phyloP scores from a whole-genome alignment of 2,329 filamentous ascomycete genomes.

The Aspergillaceae sp. region DNA sequence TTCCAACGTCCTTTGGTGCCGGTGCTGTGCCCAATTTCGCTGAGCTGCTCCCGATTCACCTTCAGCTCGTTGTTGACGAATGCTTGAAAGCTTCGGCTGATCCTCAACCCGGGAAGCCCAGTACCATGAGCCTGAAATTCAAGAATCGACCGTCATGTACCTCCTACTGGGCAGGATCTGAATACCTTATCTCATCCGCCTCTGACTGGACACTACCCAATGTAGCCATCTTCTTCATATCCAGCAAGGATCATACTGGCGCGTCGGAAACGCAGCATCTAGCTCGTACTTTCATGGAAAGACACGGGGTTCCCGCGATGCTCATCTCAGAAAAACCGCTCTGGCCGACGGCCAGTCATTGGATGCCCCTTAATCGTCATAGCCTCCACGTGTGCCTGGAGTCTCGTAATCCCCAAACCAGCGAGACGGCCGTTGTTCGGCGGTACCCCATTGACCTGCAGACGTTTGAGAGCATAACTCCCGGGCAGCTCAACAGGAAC shows the following conservation, averaged over 20 bases:
- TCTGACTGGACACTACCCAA: conserved; percentile 38
- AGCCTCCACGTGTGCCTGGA: conserved; percentile 39
- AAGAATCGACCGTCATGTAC: conserved; percentile 31
- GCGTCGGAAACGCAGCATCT: conserved; percentile 23
- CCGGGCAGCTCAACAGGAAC: conserved; percentile 40
- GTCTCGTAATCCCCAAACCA: conserved; percentile 25
- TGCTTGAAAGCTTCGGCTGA: conserved; percentile 29
- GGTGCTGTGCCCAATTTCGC: conserved; percentile 39
- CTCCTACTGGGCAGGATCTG: conserved; percentile 30
- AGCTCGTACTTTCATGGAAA: conserved; percentile 33
- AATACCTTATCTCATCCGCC: conserved; percentile 31
- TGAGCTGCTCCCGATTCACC: conserved; percentile 40
- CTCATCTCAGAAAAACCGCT: conserved; percentile 37
- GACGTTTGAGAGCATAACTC: conserved; percentile 41
- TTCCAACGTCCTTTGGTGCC: conserved; percentile 40
- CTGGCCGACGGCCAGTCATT: conserved; percentile 28
- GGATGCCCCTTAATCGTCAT: conserved; percentile 31
- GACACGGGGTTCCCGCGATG: conserved; percentile 38
- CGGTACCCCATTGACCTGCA: conserved; percentile 39
- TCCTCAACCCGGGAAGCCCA: conserved; percentile 15
- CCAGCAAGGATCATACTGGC: conserved; percentile 23
- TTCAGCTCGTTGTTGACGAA: conserved; percentile 42
- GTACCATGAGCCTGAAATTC: conserved; percentile 29
- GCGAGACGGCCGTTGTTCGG: conserved; percentile 25
- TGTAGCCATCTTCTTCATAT: conserved; percentile 39